A percentile compares a stretch with the other conserved stretches of the same genome.
These are phyloP conservation scores for Epichloe sp. DNA, from an alignment of 2,329 filamentous ascomycete genomes.

Conservation along the genomic window DNA sequence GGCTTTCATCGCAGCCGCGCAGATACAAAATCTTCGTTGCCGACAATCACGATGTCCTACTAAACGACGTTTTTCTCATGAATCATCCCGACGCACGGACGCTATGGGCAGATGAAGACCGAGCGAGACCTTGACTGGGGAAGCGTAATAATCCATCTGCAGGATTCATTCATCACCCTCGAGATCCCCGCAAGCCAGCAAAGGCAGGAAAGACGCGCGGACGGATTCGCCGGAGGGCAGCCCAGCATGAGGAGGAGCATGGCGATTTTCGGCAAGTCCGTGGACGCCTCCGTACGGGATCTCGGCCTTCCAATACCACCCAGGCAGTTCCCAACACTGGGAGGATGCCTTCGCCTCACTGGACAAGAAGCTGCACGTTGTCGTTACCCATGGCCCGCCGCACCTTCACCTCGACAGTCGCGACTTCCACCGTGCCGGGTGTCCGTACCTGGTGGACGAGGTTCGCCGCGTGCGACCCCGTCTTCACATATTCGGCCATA, in stretches of 20 bases:
- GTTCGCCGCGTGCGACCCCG: slow-evolving; percentile 9
- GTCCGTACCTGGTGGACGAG: slow-evolving; percentile 11
- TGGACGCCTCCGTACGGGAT: slow-evolving; percentile 13
- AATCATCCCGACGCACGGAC: slow-evolving; percentile 8
- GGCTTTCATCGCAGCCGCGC: slow-evolving; percentile 27
- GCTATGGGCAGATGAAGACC: slow-evolving; percentile 7
- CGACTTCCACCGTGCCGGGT: slow-evolving; percentile 13
- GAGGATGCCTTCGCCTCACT: slow-evolving; percentile 1
- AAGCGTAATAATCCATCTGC: slow-evolving; percentile 11
- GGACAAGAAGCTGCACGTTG: slow-evolving; percentile 7
- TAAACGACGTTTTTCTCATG: slow-evolving; percentile 12
- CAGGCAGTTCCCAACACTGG: slow-evolving; percentile 8
- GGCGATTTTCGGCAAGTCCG: slow-evolving; percentile 12
- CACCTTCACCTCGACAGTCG: slow-evolving; percentile 13
- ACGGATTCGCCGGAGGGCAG: background rate
- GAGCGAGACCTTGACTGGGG: slow-evolving; percentile 12
- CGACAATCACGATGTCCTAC: slow-evolving; percentile 31
- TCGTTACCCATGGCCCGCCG: slow-evolving; percentile 14
- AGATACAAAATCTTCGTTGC: slow-evolving; percentile 30
- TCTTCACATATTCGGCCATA: slow-evolving; percentile 14
- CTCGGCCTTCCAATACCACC: slow-evolving; percentile 13
- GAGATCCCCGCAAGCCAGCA: slow-evolving; percentile 1
- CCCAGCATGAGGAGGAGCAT: slow-evolving; percentile 1
- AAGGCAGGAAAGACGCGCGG: background rate
- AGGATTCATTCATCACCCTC: slow-evolving; percentile 7